Evolutionary conservation across 2,329 filamentous ascomycete species (phyloP).

Genomic region (Fusarium siculi): DNA sequence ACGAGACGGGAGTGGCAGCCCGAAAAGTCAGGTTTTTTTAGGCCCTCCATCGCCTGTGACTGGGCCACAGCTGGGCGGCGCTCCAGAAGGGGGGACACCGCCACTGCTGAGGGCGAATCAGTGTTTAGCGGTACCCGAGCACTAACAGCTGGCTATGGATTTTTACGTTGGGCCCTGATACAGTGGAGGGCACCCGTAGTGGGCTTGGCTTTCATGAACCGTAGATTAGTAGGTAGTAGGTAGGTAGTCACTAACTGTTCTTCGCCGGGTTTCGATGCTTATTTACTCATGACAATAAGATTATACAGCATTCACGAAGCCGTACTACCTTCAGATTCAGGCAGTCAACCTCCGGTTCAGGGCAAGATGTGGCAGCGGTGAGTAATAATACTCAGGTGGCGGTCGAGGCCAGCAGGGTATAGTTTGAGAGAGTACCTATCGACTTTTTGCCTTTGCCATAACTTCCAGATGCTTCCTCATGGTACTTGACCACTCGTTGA

Average conservation of each 20-base stretch:
- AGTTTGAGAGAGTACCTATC: not conserved
- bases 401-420: constrained; percentile 16
- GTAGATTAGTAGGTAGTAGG: not conserved
- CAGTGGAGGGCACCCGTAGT: constrained; percentile 21
- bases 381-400: constrained; percentile 10
- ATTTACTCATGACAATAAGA: constrained; percentile 33
- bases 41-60: constrained; percentile 23
- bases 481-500: not conserved
- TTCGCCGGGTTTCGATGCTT: constrained; percentile 47
- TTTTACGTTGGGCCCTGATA: constrained; percentile 38
- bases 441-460: not conserved
- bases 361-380: constrained; percentile 2
- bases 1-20: constrained; percentile 36
- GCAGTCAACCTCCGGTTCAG: not conserved
- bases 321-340: constrained; percentile 7
- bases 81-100: constrained; percentile 37
- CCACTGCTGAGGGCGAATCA: constrained; percentile 39
- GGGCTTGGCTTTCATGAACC: constrained; percentile 4
- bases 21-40: constrained; percentile 49
- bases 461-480: constrained; percentile 26
- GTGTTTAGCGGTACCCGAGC: constrained; percentile 38
- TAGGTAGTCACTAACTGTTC: not conserved
- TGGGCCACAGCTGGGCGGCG: constrained; percentile 29
- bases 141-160: constrained; percentile 40
- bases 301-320: constrained; percentile 1